phyloP scores from a whole-genome alignment of 208 protist genomes.

The Acanthamoeba castellanii region DNA sequence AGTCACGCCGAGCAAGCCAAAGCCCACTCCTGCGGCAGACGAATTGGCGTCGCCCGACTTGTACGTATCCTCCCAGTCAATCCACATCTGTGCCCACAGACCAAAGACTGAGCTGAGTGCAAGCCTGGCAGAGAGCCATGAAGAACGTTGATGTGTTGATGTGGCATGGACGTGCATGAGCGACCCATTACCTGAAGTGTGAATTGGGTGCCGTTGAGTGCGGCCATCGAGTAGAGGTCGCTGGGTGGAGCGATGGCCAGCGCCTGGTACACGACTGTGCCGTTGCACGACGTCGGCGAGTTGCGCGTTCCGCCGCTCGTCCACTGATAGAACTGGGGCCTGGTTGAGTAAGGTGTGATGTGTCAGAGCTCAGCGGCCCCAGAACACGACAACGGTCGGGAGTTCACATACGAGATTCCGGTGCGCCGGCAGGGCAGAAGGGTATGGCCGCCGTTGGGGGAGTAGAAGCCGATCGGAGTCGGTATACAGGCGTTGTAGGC shows the following conservation, averaged over 20 bases:
- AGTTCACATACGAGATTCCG: conserved; percentile 34
- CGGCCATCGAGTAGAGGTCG: neutral
- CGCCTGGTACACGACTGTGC: conserved; percentile 40
- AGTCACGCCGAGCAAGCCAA: neutral
- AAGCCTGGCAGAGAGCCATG: neutral
- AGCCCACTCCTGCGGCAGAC: conserved; percentile 7
- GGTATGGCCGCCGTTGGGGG: conserved; percentile 5
- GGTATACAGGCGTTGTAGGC: conserved; percentile 5
- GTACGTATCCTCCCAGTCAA: conserved; percentile 13
- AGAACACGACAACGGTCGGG: neutral
- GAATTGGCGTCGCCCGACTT: neutral
- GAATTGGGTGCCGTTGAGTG: conserved; percentile 15
- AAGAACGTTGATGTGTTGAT: neutral
- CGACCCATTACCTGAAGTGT: neutral
- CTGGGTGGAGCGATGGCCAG: conserved; percentile 29
- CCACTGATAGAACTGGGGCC: conserved; percentile 35
- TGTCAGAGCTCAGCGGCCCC: neutral
- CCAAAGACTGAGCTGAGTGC: neutral
- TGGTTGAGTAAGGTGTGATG: neutral
- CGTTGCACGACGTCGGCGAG: conserved; percentile 49
- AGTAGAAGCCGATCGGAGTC: conserved; percentile 53
- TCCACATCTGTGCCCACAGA: conserved; percentile 5
- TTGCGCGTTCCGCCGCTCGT: conserved; percentile 5
- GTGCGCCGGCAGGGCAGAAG: neutral
- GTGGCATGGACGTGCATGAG: neutral